Evolutionary conservation across 2,329 filamentous ascomycete species (phyloP), one percentile per base, ranked within the genome.

Genomic region (Sporothrix globosa): DNA sequence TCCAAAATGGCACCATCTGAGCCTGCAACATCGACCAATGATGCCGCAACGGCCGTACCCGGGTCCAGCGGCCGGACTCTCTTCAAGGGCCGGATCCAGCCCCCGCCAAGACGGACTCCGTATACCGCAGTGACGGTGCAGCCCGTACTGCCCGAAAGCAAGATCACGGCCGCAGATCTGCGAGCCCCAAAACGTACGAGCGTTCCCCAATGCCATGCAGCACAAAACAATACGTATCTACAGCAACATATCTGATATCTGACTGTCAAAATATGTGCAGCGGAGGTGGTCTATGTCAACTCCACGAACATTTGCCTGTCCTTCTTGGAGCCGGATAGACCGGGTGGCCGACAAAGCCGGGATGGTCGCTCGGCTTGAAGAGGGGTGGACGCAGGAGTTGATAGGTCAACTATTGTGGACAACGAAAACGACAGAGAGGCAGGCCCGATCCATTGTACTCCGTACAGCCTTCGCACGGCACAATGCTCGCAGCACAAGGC

Each of bases 301-400:
- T 50, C 61, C 13, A 65, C 61, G 10, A 17, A 30, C 27, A 9
- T 65, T 19, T 44, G 41, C 11, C 44, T 50, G 24, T 44, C 61
- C 3, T 34, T 65, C n/a, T 19, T 65, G 14, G 61, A 65, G 24
- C 24, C 41, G 44, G 44, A 65, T 13, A 44, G 24, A 14, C 61
- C 44, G 41, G 41, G 14, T n/a, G 17, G 7, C 7, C 61, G 21
- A 14, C 30, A 85, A n/a, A 56, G 24, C 34, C 65, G 14, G 63
- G 17, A 9, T 21, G 34, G 17, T 44, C 27, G 50, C 34, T 63
- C 58, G 13, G 58, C 58, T 46, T 63, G 39, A 63, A 7, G 24
- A 4, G 2, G 46, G 48, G 48, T 50, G 48, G 48, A 21, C 9
- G 19, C 17, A 6, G 48, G n/a, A 6, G 48, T 6, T 19, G 48